Base-by-base conservation (phyloP, 306 rosid species). In the Begonia peltatifolia region DNA sequence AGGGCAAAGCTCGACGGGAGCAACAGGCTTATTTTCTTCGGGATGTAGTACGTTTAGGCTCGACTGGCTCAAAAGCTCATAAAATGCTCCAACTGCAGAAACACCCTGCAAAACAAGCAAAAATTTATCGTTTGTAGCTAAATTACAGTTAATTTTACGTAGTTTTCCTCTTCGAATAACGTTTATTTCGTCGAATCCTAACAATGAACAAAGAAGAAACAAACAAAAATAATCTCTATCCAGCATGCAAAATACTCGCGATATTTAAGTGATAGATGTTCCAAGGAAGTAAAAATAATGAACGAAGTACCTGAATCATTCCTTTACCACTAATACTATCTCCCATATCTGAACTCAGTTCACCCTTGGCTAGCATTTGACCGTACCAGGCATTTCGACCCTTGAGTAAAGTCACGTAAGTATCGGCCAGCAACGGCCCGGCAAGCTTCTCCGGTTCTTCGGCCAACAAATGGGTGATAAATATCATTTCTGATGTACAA, bases 401-500 rank as follows among this genome's bases (percentile, higher is more conserved):
- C 75, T 89, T 84, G 57, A 89, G 64, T 66, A 84, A 72, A 30
- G 97, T 89, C 18, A 89, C 95, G 8, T 89, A 89, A 5, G 95
- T 89, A 54, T 89, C 95, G 12, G 97, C 93, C 41, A 89, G 67
- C 62, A 89, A 72, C 42, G 97, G 95, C 50, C 97, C 97, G 3
- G 95, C 95, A 36, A 89, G 95, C 62, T 84, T 89, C 82, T 84
- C 95, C 1, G 97, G 97, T 57, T 89, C 93, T 71, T 76, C 77
- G 2, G 87, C 74, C 74, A 81, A 53, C 72, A 81, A 74, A 58
- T 81, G 80, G 48, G 84, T 89, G 12, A 89, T 89, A 25, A 89
- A 84, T 65, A 89, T 89, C 95, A 89, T 89, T 75, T 89, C 93
- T 0, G 95, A 89, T 2, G 93, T 84, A 25, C 97, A 89, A 46